Conservation (phyloP, 2,329 filamentous ascomycete species). For the Neopestalotiopsis sp. region DNA sequence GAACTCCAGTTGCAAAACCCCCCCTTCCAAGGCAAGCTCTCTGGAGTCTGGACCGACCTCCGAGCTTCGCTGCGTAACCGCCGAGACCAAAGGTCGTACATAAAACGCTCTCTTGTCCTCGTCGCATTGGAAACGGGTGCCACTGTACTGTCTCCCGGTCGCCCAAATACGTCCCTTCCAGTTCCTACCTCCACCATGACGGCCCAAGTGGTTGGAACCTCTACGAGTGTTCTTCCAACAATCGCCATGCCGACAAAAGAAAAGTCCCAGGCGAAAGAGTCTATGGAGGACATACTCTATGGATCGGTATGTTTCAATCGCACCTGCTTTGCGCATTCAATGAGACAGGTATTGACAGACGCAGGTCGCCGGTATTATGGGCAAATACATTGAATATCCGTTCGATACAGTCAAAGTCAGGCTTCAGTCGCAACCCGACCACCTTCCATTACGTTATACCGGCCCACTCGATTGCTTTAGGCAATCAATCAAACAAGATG, state of each 20-base stretch:
- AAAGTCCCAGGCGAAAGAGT: constrained; percentile 60
- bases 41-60: background rate
- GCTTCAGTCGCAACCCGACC: constrained; percentile 91
- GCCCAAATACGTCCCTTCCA: background rate
- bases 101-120: background rate
- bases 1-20: too few species aligned
- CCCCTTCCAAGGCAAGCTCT: constrained; percentile 1
- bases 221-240: constrained; percentile 28
- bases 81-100: background rate
- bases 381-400: constrained; percentile 97
- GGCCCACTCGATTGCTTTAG: constrained; percentile 94
- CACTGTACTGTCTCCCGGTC: too few species aligned
- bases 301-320: constrained; percentile 71
- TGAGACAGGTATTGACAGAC: constrained; percentile 23
- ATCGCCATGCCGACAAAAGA: constrained; percentile 12
- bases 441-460: constrained; percentile 78
- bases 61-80: background rate
- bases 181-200: constrained; percentile 30
- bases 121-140: background rate
- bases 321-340: background rate
- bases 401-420: constrained; percentile 99
- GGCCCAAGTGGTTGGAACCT: constrained; percentile 29
- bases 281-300: constrained; percentile 84
- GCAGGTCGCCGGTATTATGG: constrained; percentile 81
- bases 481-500: constrained; percentile 81